Percentiles rank a stretch among this genome's conserved stretches.
Evolutionary conservation across 202 grass and related monocot genomes (phyloP).

Genomic region (Carex arenaria): DNA sequence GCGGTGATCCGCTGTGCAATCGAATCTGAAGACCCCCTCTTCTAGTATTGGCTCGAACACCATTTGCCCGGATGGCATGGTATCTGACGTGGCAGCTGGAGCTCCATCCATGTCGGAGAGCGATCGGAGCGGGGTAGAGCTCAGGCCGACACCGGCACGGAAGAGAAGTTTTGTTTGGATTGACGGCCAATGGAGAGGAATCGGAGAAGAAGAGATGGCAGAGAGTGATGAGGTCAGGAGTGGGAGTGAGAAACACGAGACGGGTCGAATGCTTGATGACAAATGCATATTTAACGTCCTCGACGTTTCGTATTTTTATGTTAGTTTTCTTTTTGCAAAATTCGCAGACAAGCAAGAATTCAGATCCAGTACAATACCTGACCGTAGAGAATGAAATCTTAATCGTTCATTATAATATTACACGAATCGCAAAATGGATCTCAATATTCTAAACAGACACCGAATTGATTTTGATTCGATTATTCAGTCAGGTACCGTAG

Average conservation of each 20-base stretch:
- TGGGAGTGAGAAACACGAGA: background rate
- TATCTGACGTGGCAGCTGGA: constrained; percentile 6
- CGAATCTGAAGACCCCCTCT: constrained; percentile 77
- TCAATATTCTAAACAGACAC: no score
- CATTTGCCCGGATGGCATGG: constrained; percentile 27
- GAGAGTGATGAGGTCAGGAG: background rate
- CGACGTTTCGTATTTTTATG: background rate
- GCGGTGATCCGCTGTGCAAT: constrained; percentile 53
- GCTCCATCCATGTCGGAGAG: background rate
- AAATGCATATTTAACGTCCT: background rate
- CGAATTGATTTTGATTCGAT: no score
- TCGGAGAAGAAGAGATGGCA: background rate
- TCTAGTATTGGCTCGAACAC: constrained; percentile 51
- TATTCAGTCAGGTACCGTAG: no score
- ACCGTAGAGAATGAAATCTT: no score
- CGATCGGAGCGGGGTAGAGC: background rate
- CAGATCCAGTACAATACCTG: no score
- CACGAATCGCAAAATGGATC: no score
- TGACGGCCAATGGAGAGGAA: background rate
- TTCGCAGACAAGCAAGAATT: no score
- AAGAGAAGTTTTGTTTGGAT: background rate
- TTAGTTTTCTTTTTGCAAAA: no score
- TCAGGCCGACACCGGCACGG: background rate
- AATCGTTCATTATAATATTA: no score
- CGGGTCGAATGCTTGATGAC: background rate